These are phyloP conservation scores for Populus tremula DNA, from an alignment of 345 rosid genomes.

Conservation along the genomic window DNA sequence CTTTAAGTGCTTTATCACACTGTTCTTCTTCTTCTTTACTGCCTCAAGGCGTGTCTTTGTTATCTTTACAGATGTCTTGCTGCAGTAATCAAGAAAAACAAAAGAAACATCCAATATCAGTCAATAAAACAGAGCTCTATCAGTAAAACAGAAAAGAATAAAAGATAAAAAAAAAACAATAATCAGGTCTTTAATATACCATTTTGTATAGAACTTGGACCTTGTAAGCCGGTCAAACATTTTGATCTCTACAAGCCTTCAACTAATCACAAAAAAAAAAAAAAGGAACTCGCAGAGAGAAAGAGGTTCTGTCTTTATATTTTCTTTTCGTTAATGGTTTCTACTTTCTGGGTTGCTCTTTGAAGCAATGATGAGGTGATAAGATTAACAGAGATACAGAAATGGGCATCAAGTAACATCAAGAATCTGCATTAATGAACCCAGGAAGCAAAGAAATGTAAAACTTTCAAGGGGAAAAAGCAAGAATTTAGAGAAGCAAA, in stretches of 20 bases:
- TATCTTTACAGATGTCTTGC: slow-evolving; percentile 59
- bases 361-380: background rate
- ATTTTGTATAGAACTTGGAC: slow-evolving; percentile 26
- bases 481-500: background rate
- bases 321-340: background rate
- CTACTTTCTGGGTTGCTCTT: background rate
- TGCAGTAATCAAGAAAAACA: slow-evolving; percentile 20
- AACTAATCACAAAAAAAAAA: background rate
- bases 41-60: slow-evolving; percentile 60
- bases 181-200: slow-evolving; percentile 7
- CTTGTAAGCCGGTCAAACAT: slow-evolving; percentile 25
- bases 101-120: background rate
- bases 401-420: slow-evolving; percentile 10
- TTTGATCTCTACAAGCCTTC: background rate
- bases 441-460: background rate
- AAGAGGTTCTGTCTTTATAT: background rate
- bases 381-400: background rate
- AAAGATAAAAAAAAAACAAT: background rate
- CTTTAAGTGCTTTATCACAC: slow-evolving; percentile 59
- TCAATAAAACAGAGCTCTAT: background rate
- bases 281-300: background rate
- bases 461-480: background rate
- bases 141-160: background rate
- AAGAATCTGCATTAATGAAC: slow-evolving; percentile 17
- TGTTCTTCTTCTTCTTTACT: slow-evolving; percentile 65